Conservation (phyloP, 176 grass and related monocot species). For the Tillandsia fasciculata region DNA sequence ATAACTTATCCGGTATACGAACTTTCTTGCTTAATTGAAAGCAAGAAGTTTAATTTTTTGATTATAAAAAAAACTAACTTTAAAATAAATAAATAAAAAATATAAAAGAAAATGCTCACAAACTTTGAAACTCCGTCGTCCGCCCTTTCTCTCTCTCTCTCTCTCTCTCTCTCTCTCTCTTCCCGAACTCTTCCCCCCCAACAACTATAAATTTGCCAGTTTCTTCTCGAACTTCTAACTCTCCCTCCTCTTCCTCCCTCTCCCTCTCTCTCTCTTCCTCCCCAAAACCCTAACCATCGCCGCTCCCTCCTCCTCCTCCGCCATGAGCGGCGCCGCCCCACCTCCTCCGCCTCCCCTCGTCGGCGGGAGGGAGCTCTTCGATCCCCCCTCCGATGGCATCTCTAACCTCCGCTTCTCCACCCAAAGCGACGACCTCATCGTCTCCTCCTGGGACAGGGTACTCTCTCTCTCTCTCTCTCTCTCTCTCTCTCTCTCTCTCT, state of each 20-base stretch:
- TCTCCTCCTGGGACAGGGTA: constrained; percentile 99
- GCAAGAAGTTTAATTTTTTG: no score
- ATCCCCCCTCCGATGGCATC: constrained; percentile 77
- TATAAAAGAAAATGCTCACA: no score
- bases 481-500: no score
- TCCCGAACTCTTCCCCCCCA: not conserved
- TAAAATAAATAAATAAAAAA: no score
- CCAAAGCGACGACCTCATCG: constrained; percentile 92
- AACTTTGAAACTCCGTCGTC: no score
- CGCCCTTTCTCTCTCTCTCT: not conserved
- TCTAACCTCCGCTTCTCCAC: constrained; percentile 95
- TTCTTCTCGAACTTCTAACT: not conserved
- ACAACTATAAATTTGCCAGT: not conserved
- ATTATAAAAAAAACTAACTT: no score
- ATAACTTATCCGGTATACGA: no score
- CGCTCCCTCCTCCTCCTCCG: not conserved
- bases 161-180: not conserved
- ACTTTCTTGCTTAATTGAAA: no score
- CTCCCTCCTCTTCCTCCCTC: not conserved
- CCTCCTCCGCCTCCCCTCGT: not conserved
- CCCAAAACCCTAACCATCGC: constrained; percentile 18
- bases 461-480: not conserved
- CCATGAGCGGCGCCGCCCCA: constrained; percentile 35
- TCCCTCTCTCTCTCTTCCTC: not conserved
- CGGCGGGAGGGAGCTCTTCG: constrained; percentile 55